Evolutionary conservation across 163 green algal genomes (phyloP), one percentile per base, ranked within the genome.

Genomic region (Scenedesmus sp.): DNA sequence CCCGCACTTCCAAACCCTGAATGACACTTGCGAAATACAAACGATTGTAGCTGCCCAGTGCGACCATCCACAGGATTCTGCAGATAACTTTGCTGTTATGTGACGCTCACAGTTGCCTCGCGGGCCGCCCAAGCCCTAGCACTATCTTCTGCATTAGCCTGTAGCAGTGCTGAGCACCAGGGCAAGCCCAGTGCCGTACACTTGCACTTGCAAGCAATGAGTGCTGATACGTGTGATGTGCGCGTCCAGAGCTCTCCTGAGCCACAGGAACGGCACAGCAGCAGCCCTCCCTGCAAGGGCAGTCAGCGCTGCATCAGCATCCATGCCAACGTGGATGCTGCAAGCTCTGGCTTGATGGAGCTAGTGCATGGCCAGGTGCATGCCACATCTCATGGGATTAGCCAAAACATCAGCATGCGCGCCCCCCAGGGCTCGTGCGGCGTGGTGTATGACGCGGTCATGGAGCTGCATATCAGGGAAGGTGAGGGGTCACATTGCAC

Each of bases 381-480:
- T 42, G 26, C 59, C 35, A 9, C 24, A 76, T 26, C 18, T 9
- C 30, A 26, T 76, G 1, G 4, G 3, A 33, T 3, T 70, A 16
- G 1, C 20, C 65, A 76, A 40, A 40, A 40, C 30, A 40, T 30
- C 0, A 40, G 30, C 30, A 40, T 76, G 65, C 65, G 16, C 7
- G 72, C 35, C 7, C 16, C 13, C 24, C 18, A 46, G 35, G 35
- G 72, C 72, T 44, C 72, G 18, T 44, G 35, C 13, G 82, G 82
- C 35, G 51, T 87, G 40, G 82, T 87, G 16, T 79, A 87, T 61
- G 82, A 87, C 35, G 82, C 82, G 44, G 82, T 87, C 16, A 87
- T 87, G 82, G 82, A 87, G 53, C 82, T 87, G 35, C 82, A 87
- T n/a, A 40, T 87, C 7, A 61, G 49, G 30, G 46, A 70, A 42